These are phyloP conservation scores for Trichoderma atrobrunneum DNA, from an alignment of 2,329 filamentous ascomycete species.

Conservation along the genomic window DNA sequence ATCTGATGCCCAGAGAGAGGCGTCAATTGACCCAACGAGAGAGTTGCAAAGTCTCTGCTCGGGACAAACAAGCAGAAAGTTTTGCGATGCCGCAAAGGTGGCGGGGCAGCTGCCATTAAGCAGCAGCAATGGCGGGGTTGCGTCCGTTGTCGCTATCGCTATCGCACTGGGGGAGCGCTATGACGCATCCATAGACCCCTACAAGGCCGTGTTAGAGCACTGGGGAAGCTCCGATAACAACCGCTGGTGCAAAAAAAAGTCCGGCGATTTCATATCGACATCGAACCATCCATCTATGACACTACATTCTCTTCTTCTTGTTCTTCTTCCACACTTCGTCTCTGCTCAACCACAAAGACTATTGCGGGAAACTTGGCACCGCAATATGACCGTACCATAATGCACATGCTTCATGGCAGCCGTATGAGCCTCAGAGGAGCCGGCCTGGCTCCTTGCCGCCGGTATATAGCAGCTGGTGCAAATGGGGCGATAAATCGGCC, in stretches of 20 bases:
- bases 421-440: conserved; percentile 25
- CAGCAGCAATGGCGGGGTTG: conserved; percentile 14
- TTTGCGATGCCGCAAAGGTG: conserved; percentile 11
- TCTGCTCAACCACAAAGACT: background rate
- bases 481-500: conserved; percentile 5
- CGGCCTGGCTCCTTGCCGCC: conserved; percentile 14
- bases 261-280: background rate
- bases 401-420: conserved; percentile 31
- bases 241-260: background rate
- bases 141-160: conserved; percentile 18
- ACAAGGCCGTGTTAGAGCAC: background rate
- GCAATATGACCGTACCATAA: conserved; percentile 27
- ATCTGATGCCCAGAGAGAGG: background rate
- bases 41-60: background rate
- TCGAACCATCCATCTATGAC: conserved; percentile 2
- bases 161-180: background rate
- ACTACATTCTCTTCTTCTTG: background rate
- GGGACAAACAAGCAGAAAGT: background rate
- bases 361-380: background rate
- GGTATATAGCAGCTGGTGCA: background rate
- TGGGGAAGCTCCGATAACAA: background rate
- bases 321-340: background rate
- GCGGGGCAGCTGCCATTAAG: conserved; percentile 4
- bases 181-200: conserved; percentile 2
- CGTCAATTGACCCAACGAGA: background rate